Base-by-base conservation (phyloP, 2,329 filamentous ascomycete species). In the Diaporthe sp. region DNA sequence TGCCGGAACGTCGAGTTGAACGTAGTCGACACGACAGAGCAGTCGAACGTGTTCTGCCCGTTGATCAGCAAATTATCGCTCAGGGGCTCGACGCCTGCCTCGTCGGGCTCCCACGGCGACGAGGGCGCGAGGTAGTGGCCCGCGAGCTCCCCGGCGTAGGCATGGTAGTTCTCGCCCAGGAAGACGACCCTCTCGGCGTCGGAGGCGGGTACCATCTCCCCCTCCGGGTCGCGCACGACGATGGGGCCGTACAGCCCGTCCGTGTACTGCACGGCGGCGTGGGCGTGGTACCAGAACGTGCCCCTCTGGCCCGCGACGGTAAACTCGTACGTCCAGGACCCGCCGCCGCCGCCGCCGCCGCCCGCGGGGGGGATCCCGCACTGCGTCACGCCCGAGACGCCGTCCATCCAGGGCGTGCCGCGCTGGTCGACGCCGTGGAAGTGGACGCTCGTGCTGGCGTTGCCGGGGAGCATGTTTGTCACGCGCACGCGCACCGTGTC, bases 381-480 rank as follows among this genome's bases (percentile, higher is more conserved):
- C 79, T 93, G 92, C 1, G 88, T 90, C 12, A 93, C 88, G 51
- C 89, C 90, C 0, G 87, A 84, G 2, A 92, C 88, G 4, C 93
- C 93, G 79, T 94, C 93, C 90, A 94, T 93, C 77, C 90, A 88
- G 28, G 87, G 91, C 0, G 90, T 90, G 49, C 90, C 89, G 77
- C 89, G 89, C 82, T 93, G 92, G 79, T 90, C 90, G 77, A 94
- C 86, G 25, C 93, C 93, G 80, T 94, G 93, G 84, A 92, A 94
- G 80, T 94, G 93, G 20, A 94, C 85, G 63, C 88, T 88, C 2
- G 92, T 91, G 72, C 81, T 84, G 65, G 77, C 77, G 51, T 82
- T 79, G 44, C 82, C 79, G 20, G 77, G 42, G 79, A 87, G 82
- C 12, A 77, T 78, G 79, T 88, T 88, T 70, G 82, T 80, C 7